Base-by-base conservation (phyloP, 805 yeast species). In the Lipomyces spencermartinsiae region DNA sequence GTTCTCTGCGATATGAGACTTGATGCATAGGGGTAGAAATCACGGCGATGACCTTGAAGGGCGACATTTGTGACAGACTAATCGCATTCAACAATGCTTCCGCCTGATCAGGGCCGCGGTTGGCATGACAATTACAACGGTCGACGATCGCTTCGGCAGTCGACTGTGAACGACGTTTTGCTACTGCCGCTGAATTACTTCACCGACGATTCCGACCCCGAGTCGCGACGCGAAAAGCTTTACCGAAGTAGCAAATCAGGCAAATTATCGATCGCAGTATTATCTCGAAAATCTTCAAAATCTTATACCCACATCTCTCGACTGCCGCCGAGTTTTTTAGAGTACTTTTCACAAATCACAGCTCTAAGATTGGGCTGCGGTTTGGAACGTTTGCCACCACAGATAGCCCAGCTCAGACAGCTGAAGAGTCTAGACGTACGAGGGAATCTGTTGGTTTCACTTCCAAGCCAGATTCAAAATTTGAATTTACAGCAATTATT, bases 251-350 rank as follows among this genome's bases (percentile, higher is more conserved):
- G 69, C 53, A 59, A 56, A 58, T 51, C 61, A 31, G 29, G 16
- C 19, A 57, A 29, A 58, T 51, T 35, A 58, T 22, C 62, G 2
- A 67, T 67, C n/a, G 62, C 66, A 25, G 54, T 67, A 2, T 63
- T 67, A 9, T 64, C 70, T 39, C 62, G 67, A 59, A 63, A 64
- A 35, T 46, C 65, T 5, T 49, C 34, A 51, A 31, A 49, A 51
- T 55, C 64, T 3, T 59, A 62, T 29, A 65, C 71, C 6, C 68
- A 67, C 58, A 58, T 68, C n/a, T 62, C 69, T 6, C 63, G 55
- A 53, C 61, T 69, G 37, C 71, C 72, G 16, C 51, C 65, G 29
- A 51, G 64, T 10, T 69, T 69, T 54, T 68, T 69, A 57, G 71
- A 67, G 53, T 62, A 43, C 37, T 69, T 64, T 51, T 54, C 60